A percentile compares a stretch with the other conserved stretches of the same genome.
These are phyloP conservation scores for Candida neerlandica DNA, from an alignment of 1,139 yeast species.

Conservation along the genomic window DNA sequence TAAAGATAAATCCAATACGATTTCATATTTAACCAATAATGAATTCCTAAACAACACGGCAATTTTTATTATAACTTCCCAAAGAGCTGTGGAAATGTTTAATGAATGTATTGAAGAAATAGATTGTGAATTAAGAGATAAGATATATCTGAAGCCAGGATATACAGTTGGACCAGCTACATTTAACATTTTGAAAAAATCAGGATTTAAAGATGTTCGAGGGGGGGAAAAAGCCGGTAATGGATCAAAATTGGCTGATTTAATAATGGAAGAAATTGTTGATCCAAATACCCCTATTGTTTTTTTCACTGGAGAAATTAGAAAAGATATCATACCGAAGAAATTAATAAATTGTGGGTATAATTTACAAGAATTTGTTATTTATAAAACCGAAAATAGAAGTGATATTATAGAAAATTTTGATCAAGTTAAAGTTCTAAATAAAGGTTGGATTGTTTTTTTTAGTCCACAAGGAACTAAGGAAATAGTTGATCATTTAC, in stretches of 20 bases:
- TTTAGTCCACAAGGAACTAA: constrained; percentile 92
- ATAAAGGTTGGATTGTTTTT: constrained; percentile 56
- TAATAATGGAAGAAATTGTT: constrained; percentile 44
- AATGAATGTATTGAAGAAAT: constrained; percentile 43
- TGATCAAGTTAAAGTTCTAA: constrained; percentile 10
- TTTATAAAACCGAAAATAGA: constrained; percentile 66
- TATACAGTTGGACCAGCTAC: constrained; percentile 97
- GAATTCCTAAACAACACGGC: constrained; percentile 36
- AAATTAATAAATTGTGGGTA: constrained; percentile 51
- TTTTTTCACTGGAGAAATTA: constrained; percentile 83
- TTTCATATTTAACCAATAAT: constrained; percentile 40
- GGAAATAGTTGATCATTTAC: constrained; percentile 52
- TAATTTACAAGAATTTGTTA: constrained; percentile 60
- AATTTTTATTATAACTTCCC: constrained; percentile 80
- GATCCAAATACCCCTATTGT: constrained; percentile 39
- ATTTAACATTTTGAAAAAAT: constrained; percentile 51
- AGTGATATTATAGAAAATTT: constrained; percentile 49
- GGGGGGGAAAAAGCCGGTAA: constrained; percentile 85
- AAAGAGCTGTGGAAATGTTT: constrained; percentile 85
- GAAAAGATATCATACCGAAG: constrained; percentile 80
- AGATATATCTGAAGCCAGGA: constrained; percentile 52
- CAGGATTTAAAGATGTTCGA: constrained; percentile 68
- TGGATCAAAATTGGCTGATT: constrained; percentile 68
- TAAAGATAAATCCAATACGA: constrained; percentile 47
- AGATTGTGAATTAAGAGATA: constrained; percentile 17